Evolutionary conservation across 139 green algal genomes (phyloP).

Genomic region (Coelastrella sp.): DNA sequence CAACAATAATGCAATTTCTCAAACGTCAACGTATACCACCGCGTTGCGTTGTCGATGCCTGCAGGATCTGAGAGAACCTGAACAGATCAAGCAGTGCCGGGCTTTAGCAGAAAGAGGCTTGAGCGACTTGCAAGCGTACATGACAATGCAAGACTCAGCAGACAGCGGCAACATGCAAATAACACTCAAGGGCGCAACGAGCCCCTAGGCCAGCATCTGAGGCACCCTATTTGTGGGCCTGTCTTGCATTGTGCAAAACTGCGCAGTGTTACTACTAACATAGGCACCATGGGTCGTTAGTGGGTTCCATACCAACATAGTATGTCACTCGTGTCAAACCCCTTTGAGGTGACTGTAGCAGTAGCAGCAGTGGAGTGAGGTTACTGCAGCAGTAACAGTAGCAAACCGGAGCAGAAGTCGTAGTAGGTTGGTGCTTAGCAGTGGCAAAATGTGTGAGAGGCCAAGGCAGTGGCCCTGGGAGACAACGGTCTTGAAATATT

Average conservation of each 20-base stretch:
- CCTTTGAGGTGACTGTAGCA: too few species aligned
- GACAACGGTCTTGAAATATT: too few species aligned
- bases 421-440: too few species aligned
- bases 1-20: too few species aligned
- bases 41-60: neutral
- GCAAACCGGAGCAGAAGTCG: too few species aligned
- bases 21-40: too few species aligned
- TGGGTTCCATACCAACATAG: too few species aligned
- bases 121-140: constrained; percentile 49
- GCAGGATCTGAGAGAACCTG: constrained; percentile 61
- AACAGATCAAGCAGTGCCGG: constrained; percentile 50
- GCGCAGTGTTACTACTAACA: neutral
- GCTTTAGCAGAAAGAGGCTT: constrained; percentile 53
- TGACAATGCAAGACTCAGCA: neutral
- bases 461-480: too few species aligned
- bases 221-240: neutral
- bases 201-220: neutral
- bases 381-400: too few species aligned
- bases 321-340: too few species aligned
- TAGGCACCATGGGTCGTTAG: neutral
- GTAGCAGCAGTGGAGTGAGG: too few species aligned
- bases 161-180: constrained; percentile 35
- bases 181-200: constrained; percentile 49
- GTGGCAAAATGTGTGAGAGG: too few species aligned
- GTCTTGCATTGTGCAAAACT: neutral